These are phyloP conservation scores for Suillus variegatus DNA, from an alignment of 768 basidiomycete genomes.

Conservation along the genomic window DNA sequence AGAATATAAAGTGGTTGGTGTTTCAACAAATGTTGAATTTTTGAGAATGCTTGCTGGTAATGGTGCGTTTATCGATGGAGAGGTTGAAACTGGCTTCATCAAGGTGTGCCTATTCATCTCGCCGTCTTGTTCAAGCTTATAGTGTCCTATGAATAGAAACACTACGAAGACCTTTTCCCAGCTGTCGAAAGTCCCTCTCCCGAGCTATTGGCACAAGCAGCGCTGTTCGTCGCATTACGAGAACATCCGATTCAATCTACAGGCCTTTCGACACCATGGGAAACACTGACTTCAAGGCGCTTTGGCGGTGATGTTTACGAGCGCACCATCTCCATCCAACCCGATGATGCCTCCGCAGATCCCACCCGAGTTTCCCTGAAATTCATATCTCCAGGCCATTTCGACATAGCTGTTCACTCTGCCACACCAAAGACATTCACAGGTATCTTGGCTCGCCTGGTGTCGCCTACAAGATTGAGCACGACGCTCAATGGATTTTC, in stretches of 20 bases:
- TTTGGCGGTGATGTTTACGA: constrained; percentile 76
- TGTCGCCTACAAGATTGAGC: constrained; percentile 52
- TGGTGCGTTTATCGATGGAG: constrained; percentile 69
- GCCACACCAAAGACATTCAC: constrained; percentile 38
- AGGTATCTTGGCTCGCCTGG: constrained; percentile 58
- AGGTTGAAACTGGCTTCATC: constrained; percentile 94
- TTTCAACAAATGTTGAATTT: constrained; percentile 92
- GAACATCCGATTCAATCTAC: constrained; percentile 44
- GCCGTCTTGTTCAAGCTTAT: not conserved
- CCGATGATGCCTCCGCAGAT: constrained; percentile 46
- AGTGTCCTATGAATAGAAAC: constrained; percentile 57
- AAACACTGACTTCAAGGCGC: constrained; percentile 66
- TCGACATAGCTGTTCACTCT: constrained; percentile 51
- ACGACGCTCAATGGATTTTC: constrained; percentile 54
- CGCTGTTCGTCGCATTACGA: constrained; percentile 71
- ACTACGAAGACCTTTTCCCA: constrained; percentile 81
- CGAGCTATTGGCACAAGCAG: constrained; percentile 74
- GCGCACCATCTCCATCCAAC: constrained; percentile 61
- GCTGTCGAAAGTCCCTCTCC: constrained; percentile 56
- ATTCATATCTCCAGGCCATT: constrained; percentile 44
- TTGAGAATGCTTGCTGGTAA: constrained; percentile 77
- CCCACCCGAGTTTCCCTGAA: constrained; percentile 41
- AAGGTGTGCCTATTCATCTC: constrained; percentile 40
- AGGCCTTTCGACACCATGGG: constrained; percentile 59
- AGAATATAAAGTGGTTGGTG: constrained; percentile 89